Base-by-base conservation (phyloP, 805 yeast species). In the Metschnikowia bowlesiae region DNA sequence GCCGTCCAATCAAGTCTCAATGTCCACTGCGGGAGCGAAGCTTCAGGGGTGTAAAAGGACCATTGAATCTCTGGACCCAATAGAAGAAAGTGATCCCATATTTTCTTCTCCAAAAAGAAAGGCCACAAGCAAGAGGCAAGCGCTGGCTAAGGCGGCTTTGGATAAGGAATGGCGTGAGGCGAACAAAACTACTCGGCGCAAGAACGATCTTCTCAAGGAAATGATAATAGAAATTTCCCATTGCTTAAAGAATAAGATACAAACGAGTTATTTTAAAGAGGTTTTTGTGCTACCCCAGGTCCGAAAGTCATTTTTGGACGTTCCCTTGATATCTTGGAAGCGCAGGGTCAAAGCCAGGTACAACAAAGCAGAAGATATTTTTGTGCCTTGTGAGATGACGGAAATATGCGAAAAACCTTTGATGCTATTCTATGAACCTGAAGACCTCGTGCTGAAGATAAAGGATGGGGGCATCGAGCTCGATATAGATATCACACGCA, bases 251-350 rank as follows among this genome's bases (percentile, higher is more conserved):
- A 57, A 64, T 0, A 41, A 47, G 6, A 61, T 80, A 22, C 59
- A 66, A 28, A 61, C 65, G 9, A 61, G 57, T 2, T 53, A 57
- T 44, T 55, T 60, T 35, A 39, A 44, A 0, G 46, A 38, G 39
- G 56, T 39, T 26, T 59, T 56, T 56, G 64, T 14, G 50, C 42
- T 43, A 8, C 56, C 76, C 44, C 38, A 61, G 32, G 51, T 64
- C 44, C 54, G 65, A 46, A 62, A 56, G 31, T 60, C 53, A 26
- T 50, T 54, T 39, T 54, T 61, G 26, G 62, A 64, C 13, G 48
- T 70, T 2, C 85, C 85, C 0, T 48, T 75, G 3, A 73, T 84
- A 1, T 63, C 66, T 43, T 84, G 87, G 79, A 69, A 74, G 44
- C 66, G 91, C 39, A 67, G 66, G 14, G 71, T 76, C 5, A 69